Evolutionary conservation across 176 grass and related monocot genomes (phyloP).

Genomic region (Eremochloa ophiuroides): DNA sequence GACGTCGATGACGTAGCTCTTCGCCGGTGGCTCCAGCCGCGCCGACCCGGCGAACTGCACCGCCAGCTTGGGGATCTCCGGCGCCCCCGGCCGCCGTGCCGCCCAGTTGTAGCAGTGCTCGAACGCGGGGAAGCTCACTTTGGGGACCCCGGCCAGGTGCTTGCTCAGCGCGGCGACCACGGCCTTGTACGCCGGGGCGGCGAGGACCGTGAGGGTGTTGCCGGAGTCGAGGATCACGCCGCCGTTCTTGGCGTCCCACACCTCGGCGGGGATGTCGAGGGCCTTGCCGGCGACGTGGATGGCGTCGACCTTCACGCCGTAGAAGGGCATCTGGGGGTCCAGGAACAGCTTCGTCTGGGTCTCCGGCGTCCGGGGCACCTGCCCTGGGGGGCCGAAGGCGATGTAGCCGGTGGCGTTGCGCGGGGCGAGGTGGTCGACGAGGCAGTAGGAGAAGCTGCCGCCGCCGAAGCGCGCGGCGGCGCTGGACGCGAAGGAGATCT

Average conservation of each 20-base stretch:
- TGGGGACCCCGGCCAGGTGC: conserved; percentile 41
- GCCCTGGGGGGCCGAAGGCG: conserved; percentile 45
- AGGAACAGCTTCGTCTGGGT: conserved; percentile 1
- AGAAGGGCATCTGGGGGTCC: conserved; percentile 14
- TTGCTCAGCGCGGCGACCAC: conserved; percentile 52
- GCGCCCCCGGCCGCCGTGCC: neutral
- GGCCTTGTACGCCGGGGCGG: conserved; percentile 61
- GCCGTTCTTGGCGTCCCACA: conserved; percentile 71
- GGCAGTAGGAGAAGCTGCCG: conserved; percentile 91
- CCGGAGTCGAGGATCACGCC: conserved; percentile 89
- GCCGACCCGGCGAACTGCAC: conserved; percentile 59
- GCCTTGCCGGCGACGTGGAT: conserved; percentile 20
- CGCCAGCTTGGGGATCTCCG: conserved; percentile 41
- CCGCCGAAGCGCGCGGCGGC: conserved; percentile 65
- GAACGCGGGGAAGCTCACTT: conserved; percentile 56
- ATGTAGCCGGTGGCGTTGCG: conserved; percentile 74
- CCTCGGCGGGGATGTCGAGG: conserved; percentile 41
- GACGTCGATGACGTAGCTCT: conserved; percentile 95
- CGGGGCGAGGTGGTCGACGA: conserved; percentile 92
- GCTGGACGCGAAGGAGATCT: conserved; percentile 67
- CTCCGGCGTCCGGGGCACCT: neutral
- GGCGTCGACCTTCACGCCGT: conserved; percentile 1
- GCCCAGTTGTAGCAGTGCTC: conserved; percentile 98
- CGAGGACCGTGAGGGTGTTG: conserved; percentile 65
- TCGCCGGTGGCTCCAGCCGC: conserved; percentile 52